A percentile compares a stretch with the other conserved stretches of the same genome.
Conservation (phyloP, 2,329 filamentous ascomycete genomes). For the Gyromitra esculenta region DNA sequence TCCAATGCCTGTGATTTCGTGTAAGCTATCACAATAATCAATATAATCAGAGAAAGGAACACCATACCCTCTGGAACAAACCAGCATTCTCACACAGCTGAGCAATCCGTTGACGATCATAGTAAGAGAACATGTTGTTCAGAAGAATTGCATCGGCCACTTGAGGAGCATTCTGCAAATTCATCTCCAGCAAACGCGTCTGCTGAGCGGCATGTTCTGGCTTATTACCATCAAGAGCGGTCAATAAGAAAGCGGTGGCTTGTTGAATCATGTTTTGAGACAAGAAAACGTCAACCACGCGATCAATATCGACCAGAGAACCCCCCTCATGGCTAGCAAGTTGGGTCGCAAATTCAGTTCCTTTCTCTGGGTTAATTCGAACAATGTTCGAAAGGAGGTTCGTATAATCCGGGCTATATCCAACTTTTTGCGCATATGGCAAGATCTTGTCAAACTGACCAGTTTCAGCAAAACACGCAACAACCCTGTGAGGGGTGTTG, state of each 20-base stretch:
- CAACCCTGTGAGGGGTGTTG: conserved; percentile 90
- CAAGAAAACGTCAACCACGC: conserved; percentile 97
- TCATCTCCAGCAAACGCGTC: conserved; percentile 97
- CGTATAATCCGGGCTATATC: conserved; percentile 96
- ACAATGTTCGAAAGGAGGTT: conserved; percentile 91
- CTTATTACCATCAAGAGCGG: conserved; percentile 92
- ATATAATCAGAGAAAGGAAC: conserved; percentile 15
- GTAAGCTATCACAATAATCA: conserved; percentile 18
- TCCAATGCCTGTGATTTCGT: conserved; percentile 72
- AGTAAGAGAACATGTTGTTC: conserved; percentile 98
- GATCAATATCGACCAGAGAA: conserved; percentile 88
- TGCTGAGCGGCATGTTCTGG: conserved; percentile 93
- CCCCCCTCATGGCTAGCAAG: conserved; percentile 89
- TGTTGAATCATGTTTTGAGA: conserved; percentile 98
- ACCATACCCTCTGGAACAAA: conserved; percentile 72
- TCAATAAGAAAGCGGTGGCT: conserved; percentile 95
- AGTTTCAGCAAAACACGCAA: conserved; percentile 92
- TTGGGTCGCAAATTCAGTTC: conserved; percentile 90
- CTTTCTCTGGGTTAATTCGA: conserved; percentile 90
- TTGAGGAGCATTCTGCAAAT: conserved; percentile 92
- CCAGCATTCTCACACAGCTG: conserved; percentile 93
- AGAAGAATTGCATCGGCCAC: conserved; percentile 97
- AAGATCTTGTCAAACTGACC: conserved; percentile 98
- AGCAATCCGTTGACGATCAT: conserved; percentile 89
- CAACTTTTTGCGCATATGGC: conserved; percentile 82